These are phyloP conservation scores for Dictyostelium brefeldianum DNA, from an alignment of 78 protist species.

Conservation along the genomic window DNA sequence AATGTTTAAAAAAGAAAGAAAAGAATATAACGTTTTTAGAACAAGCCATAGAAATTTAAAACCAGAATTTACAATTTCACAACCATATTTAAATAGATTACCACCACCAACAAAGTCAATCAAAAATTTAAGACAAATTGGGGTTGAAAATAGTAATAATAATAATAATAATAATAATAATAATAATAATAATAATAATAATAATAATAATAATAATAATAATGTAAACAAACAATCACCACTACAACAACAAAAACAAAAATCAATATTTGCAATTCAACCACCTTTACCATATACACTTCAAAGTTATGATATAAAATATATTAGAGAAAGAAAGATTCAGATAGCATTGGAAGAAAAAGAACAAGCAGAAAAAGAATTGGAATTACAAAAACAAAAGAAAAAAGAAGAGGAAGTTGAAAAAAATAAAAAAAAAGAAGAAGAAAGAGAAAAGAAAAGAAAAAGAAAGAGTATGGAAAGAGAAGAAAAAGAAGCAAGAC, in stretches of 20 bases:
- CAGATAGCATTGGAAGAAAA: not conserved
- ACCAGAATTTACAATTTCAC: not conserved
- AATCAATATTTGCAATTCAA: not conserved
- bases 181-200: no score
- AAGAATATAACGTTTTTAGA: not conserved
- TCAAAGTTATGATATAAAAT: not conserved
- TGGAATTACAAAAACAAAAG: not conserved
- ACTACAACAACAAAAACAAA: not conserved
- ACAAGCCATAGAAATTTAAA: not conserved
- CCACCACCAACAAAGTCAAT: not conserved
- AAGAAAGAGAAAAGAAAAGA: not conserved
- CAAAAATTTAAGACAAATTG: not conserved
- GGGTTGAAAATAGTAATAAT: no score
- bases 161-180: no score
- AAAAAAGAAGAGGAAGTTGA: not conserved
- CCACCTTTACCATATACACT: conserved; percentile 9
- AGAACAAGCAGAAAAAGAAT: not conserved
- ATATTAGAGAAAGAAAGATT: not conserved
- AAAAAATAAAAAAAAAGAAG: not conserved
- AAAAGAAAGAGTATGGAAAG: not conserved
- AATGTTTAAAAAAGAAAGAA: not conserved
- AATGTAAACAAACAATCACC: no score
- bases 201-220: no score
- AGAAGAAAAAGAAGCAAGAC: not conserved
- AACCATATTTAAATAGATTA: not conserved